Evolutionary conservation across 1,284 basidiomycete species (phyloP).

Genomic region (Tremellales sp.): DNA sequence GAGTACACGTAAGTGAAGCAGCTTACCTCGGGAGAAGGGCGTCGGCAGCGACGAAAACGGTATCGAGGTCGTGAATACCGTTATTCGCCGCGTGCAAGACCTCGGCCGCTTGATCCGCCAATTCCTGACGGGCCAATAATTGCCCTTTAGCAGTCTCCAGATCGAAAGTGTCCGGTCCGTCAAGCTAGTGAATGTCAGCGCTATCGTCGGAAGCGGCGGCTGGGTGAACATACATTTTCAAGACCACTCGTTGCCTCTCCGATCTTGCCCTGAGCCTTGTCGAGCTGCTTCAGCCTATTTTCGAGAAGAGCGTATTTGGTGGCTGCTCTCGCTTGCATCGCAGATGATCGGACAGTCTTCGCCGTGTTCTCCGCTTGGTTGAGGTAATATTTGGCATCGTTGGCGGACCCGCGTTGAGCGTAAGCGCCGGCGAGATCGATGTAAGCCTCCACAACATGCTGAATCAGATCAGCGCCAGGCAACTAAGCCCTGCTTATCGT

Average conservation of each 20-base stretch:
- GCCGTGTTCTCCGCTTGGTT: constrained; percentile 68
- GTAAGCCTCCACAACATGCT: constrained; percentile 61
- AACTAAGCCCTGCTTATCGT: neutral
- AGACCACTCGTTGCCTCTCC: constrained; percentile 52
- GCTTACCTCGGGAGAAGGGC: constrained; percentile 31
- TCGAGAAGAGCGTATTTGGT: constrained; percentile 65
- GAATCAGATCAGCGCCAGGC: neutral
- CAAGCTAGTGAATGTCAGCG: constrained; percentile 13
- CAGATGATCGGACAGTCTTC: constrained; percentile 60
- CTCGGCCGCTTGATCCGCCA: constrained; percentile 54
- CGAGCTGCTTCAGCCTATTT: constrained; percentile 58
- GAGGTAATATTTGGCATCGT: constrained; percentile 76
- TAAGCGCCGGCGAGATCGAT: constrained; percentile 63
- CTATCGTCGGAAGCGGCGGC: neutral
- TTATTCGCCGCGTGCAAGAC: constrained; percentile 41
- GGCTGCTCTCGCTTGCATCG: constrained; percentile 61
- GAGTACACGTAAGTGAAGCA: neutral
- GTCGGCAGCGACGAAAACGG: constrained; percentile 30
- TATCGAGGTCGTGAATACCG: constrained; percentile 33
- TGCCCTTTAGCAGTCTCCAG: constrained; percentile 59
- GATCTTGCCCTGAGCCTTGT: constrained; percentile 57
- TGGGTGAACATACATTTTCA: constrained; percentile 20
- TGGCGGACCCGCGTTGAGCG: constrained; percentile 66
- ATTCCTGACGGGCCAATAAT: constrained; percentile 48
- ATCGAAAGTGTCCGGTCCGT: constrained; percentile 57